Conservation (phyloP, 495 filamentous ascomycete genomes). For the Lasiosphaeriaceae sp. region DNA sequence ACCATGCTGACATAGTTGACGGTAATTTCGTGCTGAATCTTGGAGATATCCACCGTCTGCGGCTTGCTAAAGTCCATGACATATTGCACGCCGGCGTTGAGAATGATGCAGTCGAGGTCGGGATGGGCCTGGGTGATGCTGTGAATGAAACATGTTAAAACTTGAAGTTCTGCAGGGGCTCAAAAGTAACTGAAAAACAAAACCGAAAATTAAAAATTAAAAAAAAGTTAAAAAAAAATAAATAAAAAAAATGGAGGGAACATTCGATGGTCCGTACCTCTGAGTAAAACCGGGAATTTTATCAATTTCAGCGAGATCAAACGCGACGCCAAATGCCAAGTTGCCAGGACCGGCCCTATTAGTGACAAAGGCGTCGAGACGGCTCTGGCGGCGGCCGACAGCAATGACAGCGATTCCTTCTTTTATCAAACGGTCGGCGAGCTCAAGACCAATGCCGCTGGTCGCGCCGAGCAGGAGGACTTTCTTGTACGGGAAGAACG, state of each 20-base stretch:
- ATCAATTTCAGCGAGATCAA: background rate
- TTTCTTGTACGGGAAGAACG: conserved; percentile 9
- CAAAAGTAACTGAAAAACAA: too few relatives aligned
- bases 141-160: background rate
- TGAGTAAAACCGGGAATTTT: background rate
- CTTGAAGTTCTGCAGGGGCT: background rate
- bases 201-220: too few relatives aligned
- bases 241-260: too few relatives aligned
- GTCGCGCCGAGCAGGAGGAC: conserved; percentile 7
- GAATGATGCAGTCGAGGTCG: conserved; percentile 49
- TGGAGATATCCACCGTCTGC: background rate
- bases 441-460: background rate
- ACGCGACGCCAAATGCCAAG: background rate
- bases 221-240: too few relatives aligned
- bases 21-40: background rate
- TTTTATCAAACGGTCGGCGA: conserved; percentile 2
- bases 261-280: background rate
- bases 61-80: background rate
- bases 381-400: conserved; percentile 5
- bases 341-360: conserved; percentile 1
- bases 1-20: background rate
- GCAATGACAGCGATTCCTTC: conserved; percentile 7
- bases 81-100: conserved; percentile 50
- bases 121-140: conserved; percentile 55
- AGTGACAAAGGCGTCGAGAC: conserved; percentile 5